phyloP scores from a whole-genome alignment of 2,329 filamentous ascomycete genomes.

The Aspergillus sergii region DNA sequence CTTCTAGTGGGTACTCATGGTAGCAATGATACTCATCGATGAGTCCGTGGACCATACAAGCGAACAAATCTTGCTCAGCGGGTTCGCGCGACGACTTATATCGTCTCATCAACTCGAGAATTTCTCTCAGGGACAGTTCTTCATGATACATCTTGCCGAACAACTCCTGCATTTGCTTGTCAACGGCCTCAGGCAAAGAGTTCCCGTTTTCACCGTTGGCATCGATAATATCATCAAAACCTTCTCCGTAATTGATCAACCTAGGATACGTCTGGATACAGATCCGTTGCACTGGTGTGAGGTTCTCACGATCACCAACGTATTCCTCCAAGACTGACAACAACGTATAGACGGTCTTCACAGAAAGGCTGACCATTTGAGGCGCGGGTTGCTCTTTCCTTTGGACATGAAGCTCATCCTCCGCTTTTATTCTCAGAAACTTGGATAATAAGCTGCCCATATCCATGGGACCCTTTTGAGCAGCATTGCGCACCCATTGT shows the following conservation, averaged over 20 bases:
- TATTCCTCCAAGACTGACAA: conserved; percentile 77
- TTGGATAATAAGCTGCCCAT: conserved; percentile 73
- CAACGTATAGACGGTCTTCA: conserved; percentile 81
- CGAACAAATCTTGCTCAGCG: conserved; percentile 89
- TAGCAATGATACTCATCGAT: conserved; percentile 98
- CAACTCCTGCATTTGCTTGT: conserved; percentile 92
- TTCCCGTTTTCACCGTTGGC: conserved; percentile 81
- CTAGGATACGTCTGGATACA: conserved; percentile 93
- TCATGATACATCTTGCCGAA: conserved; percentile 98
- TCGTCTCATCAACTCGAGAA: conserved; percentile 79
- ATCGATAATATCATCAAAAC: conserved; percentile 89
- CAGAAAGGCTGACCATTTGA: conserved; percentile 73
- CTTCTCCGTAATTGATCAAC: conserved; percentile 94
- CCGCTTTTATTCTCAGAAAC: conserved; percentile 82
- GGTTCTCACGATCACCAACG: conserved; percentile 62
- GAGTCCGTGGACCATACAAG: conserved; percentile 96
- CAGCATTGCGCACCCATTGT: conserved; percentile 75
- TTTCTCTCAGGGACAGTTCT: conserved; percentile 80
- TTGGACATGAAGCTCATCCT: conserved; percentile 75
- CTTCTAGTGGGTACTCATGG: conserved; percentile 92
- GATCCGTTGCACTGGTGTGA: conserved; percentile 79
- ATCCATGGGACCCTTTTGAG: conserved; percentile 63
- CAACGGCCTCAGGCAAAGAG: conserved; percentile 73
- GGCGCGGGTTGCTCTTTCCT: conserved; percentile 66
- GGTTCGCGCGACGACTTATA: conserved; percentile 88